A percentile compares a stretch with the other conserved stretches of the same genome.
Conservation (phyloP, 148 eudicot genomes). For the Rhododendron ovatum region DNA sequence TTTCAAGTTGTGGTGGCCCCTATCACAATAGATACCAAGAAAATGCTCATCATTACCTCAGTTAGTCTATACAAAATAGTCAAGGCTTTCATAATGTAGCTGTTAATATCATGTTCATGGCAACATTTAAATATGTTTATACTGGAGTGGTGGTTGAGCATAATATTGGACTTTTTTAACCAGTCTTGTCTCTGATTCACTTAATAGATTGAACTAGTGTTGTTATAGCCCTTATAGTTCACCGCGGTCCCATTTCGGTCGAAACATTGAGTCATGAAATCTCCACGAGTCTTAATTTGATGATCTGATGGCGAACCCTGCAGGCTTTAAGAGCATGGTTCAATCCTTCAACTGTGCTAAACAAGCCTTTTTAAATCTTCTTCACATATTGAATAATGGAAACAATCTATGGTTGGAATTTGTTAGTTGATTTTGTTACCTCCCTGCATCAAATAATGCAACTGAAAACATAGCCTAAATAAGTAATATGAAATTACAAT, state of each 20-base stretch:
- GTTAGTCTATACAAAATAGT: background rate
- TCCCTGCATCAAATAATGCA: background rate
- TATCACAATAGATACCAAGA: background rate
- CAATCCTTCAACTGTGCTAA: background rate
- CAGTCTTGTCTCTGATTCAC: background rate
- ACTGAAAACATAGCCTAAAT: background rate
- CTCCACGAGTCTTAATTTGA: background rate
- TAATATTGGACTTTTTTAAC: background rate
- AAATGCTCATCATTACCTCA: slow-evolving; percentile 1
- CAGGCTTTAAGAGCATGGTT: background rate
- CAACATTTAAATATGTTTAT: background rate
- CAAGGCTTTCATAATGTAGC: background rate
- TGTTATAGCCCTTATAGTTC: background rate
- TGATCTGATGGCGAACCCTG: background rate
- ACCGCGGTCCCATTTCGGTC: background rate
- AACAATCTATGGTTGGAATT: background rate
- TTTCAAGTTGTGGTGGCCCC: background rate
- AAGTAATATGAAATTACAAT: background rate
- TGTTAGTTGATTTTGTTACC: background rate
- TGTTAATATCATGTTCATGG: background rate
- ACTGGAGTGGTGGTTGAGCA: background rate
- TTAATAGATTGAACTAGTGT: background rate
- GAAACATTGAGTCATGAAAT: background rate
- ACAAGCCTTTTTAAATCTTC: background rate
- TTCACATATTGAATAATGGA: background rate